Conservation (phyloP, 2,329 filamentous ascomycete species). For the Colletotrichum musae region DNA sequence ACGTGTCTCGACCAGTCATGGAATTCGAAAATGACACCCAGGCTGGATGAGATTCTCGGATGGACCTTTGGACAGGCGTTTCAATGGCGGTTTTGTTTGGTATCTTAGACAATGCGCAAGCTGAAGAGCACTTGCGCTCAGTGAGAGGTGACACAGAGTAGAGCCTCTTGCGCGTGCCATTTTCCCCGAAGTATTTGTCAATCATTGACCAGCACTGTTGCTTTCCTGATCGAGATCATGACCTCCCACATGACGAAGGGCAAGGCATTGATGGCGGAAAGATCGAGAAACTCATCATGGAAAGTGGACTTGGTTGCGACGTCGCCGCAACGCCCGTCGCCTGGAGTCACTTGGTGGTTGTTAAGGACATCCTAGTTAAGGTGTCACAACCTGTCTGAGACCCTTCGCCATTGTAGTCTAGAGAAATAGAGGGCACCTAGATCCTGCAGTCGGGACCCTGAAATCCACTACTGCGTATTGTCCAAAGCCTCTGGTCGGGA, state of each 20-base stretch:
- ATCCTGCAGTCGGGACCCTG: slow-evolving; percentile 14
- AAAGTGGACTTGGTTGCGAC: not conserved
- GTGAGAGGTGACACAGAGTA: slow-evolving; percentile 1
- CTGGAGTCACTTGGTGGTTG: not conserved
- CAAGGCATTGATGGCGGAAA: not conserved
- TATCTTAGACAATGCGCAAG: slow-evolving; percentile 9
- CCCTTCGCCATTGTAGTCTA: not conserved
- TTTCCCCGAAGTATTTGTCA: not conserved
- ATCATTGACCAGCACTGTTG: not conserved
- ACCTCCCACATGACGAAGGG: not conserved
- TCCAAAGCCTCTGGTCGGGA: not conserved
- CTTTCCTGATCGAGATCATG: not conserved
- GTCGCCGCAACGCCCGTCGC: not conserved
- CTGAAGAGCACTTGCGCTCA: not conserved
- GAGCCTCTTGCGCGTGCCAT: not conserved
- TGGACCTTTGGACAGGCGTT: not conserved
- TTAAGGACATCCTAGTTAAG: not conserved
- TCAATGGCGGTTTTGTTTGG: not conserved
- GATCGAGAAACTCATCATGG: not conserved
- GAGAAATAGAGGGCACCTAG: not conserved
- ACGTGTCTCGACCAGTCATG: not conserved
- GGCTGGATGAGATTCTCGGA: not conserved
- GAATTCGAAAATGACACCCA: not conserved
- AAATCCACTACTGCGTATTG: not conserved
- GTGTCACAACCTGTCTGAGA: slow-evolving; percentile 13